Conservation (phyloP, 192 early-diverging fungal genomes). For the Coemansia sp. region DNA sequence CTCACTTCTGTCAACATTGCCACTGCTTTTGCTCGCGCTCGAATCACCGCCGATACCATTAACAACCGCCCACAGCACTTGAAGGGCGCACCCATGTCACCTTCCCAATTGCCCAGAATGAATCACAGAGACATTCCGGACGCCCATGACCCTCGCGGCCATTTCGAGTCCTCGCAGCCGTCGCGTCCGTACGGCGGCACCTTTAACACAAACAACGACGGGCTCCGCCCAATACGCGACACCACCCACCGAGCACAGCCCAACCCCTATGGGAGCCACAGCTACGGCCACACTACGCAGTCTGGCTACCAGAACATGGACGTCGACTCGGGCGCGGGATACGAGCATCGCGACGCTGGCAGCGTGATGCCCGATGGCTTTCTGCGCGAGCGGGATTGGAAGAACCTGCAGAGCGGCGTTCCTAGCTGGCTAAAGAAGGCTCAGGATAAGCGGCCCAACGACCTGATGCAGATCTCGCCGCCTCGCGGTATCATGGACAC, state of each 20-base stretch:
- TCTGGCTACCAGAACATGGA: constrained; percentile 28
- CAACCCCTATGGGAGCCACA: constrained; percentile 1
- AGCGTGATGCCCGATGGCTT: constrained; percentile 21
- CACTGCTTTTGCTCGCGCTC: constrained; percentile 52
- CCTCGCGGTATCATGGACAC: constrained; percentile 25
- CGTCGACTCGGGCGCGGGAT: constrained; percentile 12
- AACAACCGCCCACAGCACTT: constrained; percentile 38
- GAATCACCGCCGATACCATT: constrained; percentile 49
- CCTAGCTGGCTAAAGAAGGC: constrained; percentile 25
- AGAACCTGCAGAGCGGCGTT: constrained; percentile 1
- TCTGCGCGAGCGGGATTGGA: constrained; percentile 34
- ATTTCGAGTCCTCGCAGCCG: constrained; percentile 32
- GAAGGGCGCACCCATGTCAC: constrained; percentile 49
- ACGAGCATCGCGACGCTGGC: constrained; percentile 4
- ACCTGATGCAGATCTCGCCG: constrained; percentile 26
- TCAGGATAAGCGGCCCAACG: constrained; percentile 15
- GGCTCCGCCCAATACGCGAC: constrained; percentile 31
- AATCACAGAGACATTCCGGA: constrained; percentile 25
- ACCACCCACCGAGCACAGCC: constrained; percentile 13
- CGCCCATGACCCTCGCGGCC: constrained; percentile 22
- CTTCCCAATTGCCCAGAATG: constrained; percentile 45
- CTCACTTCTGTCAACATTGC: constrained; percentile 54
- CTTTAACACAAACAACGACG: not conserved
- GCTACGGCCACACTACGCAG: constrained; percentile 6
- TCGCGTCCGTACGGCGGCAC: constrained; percentile 20